Evolutionary conservation across 176 grass and related monocot species (phyloP), one percentile per base, ranked within the genome.

Genomic region (Oryza officinalis): DNA sequence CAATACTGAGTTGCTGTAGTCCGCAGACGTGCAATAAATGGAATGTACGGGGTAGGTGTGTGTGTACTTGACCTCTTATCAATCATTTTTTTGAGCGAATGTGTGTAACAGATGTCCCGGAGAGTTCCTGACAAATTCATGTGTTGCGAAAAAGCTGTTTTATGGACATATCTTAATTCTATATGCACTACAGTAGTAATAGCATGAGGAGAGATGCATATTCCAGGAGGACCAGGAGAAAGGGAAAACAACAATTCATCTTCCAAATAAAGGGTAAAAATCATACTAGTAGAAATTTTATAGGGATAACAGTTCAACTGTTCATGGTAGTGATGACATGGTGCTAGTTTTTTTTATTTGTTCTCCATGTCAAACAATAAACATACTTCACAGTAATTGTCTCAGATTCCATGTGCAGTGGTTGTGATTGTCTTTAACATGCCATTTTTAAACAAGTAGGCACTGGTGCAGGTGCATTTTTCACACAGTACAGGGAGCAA

Each of bases 1-100:
- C 44, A n/a, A 37, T 44, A 59, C 27, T 47, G 30, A 41, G 52
- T 38, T 76, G 31, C 30, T 72, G 72, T 79, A 73, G 52, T 57
- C 52, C 52, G 20, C n/a, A 57, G 74, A 83, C 79, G 79, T 64
- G 73, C 57, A 65, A 63, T 90, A 63, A 81, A 77, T 72, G 59
- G 78, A 45, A 63, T 57, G 80, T 9, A 60, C 38, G 67, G 67
- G 69, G 73, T 60, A 0, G 49, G 84, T 86, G 10, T 6, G 10
- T 6, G 6, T 35, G 63, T n/a, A 61, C 57, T 25, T 61, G 22
- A 61, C 57, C 6, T 33, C 15, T 35, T 57, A 17, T 22, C 31
- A 54, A n/a, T 10, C 59, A 22, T 18, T 68, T 50, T 38, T 59
- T 11, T 30, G 46, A 59, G 31, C 25, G 60, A 4, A 68, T 46